Evolutionary conservation across 2,329 filamentous ascomycete genomes (phyloP).

Genomic region (Colletotrichum navitas): DNA sequence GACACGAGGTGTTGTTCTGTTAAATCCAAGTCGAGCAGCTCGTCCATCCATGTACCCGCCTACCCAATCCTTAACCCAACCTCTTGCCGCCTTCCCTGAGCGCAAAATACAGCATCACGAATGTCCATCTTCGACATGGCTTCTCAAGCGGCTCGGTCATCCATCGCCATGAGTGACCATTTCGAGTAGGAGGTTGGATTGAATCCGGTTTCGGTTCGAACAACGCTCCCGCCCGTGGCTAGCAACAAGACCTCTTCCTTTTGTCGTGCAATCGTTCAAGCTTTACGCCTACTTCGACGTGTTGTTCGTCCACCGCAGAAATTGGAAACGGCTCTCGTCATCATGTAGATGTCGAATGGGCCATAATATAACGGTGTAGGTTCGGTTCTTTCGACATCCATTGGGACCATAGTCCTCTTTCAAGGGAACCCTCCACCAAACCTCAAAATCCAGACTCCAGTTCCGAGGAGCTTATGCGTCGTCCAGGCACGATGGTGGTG

Average conservation of each 20-base stretch:
- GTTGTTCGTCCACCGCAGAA: not conserved
- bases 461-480: not conserved
- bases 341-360: not conserved
- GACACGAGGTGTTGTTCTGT: not conserved
- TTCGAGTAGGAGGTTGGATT: not conserved
- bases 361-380: not conserved
- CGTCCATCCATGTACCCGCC: not conserved
- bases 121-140: not conserved
- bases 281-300: not conserved
- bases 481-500: not conserved
- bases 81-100: slow-evolving; percentile 5
- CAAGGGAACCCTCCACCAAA: not conserved
- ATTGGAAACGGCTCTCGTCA: not conserved
- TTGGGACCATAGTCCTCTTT: slow-evolving; percentile 7
- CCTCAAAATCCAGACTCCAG: not conserved
- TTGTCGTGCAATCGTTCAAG: not conserved
- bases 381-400: too few relatives aligned
- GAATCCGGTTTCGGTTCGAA: too few relatives aligned
- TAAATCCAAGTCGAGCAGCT: too few relatives aligned
- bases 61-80: not conserved
- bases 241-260: not conserved
- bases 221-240: not conserved
- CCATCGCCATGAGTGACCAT: not conserved
- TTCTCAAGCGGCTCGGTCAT: not conserved
- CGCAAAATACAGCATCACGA: not conserved